phyloP scores from a whole-genome alignment of 2,329 filamentous ascomycete genomes.

The Aureobasidium sp. region DNA sequence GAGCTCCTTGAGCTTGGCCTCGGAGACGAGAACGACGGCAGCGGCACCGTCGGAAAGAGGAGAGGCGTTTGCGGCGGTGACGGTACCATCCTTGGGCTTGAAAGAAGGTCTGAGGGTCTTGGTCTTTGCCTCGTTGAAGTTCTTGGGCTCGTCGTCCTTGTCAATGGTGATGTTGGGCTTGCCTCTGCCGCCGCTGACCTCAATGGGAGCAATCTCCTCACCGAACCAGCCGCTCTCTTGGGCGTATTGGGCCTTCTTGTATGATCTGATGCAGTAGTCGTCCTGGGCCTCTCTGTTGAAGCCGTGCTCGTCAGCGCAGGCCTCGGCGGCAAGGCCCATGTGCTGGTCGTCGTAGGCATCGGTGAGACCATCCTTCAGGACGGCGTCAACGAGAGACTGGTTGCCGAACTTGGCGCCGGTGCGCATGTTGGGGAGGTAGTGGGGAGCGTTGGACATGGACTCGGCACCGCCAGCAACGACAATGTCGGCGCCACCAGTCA shows the following conservation, averaged over 20 bases:
- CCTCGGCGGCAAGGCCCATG: conserved; percentile 90
- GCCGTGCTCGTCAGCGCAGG: conserved; percentile 77
- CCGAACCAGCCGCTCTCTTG: conserved; percentile 74
- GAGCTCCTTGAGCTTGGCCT: conserved; percentile 88
- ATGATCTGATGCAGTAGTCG: conserved; percentile 89
- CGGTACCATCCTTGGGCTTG: conserved; percentile 76
- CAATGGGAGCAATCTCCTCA: conserved; percentile 80
- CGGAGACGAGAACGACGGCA: conserved; percentile 86
- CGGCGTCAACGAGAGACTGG: conserved; percentile 78
- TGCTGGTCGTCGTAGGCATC: conserved; percentile 95
- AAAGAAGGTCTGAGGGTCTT: conserved; percentile 61
- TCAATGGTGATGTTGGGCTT: conserved; percentile 78
- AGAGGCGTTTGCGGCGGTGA: conserved; percentile 94
- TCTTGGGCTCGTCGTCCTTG: conserved; percentile 92
- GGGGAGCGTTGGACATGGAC: conserved; percentile 96
- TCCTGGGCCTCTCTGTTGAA: conserved; percentile 84
- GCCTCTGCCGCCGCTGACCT: conserved; percentile 79
- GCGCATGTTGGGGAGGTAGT: conserved; percentile 86
- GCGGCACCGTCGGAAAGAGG: conserved; percentile 93
- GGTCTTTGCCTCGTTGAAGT: conserved; percentile 53
- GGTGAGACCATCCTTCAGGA: conserved; percentile 89
- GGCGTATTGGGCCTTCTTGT: conserved; percentile 86
- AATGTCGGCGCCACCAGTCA: conserved; percentile 87
- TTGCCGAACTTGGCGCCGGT: conserved; percentile 90
- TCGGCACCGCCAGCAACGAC: conserved; percentile 92